phyloP scores from a whole-genome alignment of 495 filamentous ascomycete genomes.

The Podospora fimiseda region DNA sequence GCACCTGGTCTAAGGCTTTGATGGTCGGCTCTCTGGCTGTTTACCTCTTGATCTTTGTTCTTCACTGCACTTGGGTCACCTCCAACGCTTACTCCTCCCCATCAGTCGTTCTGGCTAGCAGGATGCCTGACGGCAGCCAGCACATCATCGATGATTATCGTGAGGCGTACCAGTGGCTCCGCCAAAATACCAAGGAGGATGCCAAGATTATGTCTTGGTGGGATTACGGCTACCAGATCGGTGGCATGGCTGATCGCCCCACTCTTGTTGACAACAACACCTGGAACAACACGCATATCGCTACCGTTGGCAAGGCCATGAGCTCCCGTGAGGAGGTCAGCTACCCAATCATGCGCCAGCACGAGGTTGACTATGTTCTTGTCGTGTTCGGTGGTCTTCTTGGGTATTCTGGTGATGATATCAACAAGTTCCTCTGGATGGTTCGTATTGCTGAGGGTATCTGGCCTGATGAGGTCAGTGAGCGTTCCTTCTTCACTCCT shows the following conservation, averaged over 20 bases:
- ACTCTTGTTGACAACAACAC: constrained; percentile 99
- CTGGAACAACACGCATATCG: constrained; percentile 99
- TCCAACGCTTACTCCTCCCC: constrained; percentile 98
- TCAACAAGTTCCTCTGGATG: constrained; percentile 99
- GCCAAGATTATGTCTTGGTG: constrained; percentile 99
- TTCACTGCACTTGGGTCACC: constrained; percentile 99
- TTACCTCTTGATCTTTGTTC: constrained; percentile 89
- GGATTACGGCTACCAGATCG: constrained; percentile 99
- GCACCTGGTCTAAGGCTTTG: constrained; percentile 66
- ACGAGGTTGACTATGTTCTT: constrained; percentile 97
- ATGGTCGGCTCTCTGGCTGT: constrained; percentile 62
- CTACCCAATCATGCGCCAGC: constrained; percentile 95
- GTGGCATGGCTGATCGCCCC: constrained; percentile 97
- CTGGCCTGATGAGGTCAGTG: constrained; percentile 98
- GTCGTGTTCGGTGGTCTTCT: constrained; percentile 95
- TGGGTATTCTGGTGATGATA: constrained; percentile 98
- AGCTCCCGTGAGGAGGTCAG: constrained; percentile 94
- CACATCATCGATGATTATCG: constrained; percentile 99
- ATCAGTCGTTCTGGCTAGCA: constrained; percentile 90
- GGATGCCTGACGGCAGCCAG: constrained; percentile 88
- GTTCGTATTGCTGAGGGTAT: constrained; percentile 98
- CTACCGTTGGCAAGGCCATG: constrained; percentile 99
- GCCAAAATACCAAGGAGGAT: constrained; percentile 88
- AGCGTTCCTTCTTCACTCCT: constrained; percentile 92
- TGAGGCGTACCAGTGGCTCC: constrained; percentile 99